A percentile compares a stretch with the other conserved stretches of the same genome.
These are phyloP conservation scores for Penicillium sp. DNA, from an alignment of 2,329 filamentous ascomycete genomes.

Conservation along the genomic window DNA sequence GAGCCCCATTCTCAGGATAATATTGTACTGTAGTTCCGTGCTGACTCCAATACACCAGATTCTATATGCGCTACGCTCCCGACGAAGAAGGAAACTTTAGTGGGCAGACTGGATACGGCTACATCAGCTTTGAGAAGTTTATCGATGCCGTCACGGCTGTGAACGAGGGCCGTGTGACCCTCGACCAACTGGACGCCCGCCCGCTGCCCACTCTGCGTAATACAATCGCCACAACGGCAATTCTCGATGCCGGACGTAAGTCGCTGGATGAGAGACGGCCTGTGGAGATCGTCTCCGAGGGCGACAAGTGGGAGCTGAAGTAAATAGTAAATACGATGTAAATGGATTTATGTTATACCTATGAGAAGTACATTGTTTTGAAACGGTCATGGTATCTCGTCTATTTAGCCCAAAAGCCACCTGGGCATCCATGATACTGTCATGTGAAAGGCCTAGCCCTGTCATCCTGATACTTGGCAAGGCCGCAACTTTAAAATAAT, in stretches of 20 bases:
- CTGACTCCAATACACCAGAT: constrained; percentile 43
- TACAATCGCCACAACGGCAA: constrained; percentile 87
- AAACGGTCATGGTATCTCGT: neutral
- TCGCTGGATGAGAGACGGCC: constrained; percentile 80
- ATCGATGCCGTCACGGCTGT: constrained; percentile 79
- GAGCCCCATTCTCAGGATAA: constrained; percentile 14
- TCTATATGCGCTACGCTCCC: constrained; percentile 92
- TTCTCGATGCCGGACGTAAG: constrained; percentile 79
- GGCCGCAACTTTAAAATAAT: neutral
- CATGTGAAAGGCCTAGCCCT: neutral
- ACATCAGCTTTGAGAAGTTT: constrained; percentile 94
- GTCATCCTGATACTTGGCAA: too few species aligned
- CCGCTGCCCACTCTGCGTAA: constrained; percentile 82
- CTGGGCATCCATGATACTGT: too few species aligned
- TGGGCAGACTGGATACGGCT: constrained; percentile 88
- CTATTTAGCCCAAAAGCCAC: neutral
- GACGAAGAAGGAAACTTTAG: constrained; percentile 94
- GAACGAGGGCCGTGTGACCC: constrained; percentile 68
- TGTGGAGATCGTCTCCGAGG: constrained; percentile 61
- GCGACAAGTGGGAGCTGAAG: constrained; percentile 61
- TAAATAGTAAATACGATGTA: constrained; percentile 40
- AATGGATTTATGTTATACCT: neutral
- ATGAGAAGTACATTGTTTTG: neutral
- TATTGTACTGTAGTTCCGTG: neutral
- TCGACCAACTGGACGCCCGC: constrained; percentile 74